Evolutionary conservation across 306 rosid species (phyloP).

Genomic region (Castanea crenata): DNA sequence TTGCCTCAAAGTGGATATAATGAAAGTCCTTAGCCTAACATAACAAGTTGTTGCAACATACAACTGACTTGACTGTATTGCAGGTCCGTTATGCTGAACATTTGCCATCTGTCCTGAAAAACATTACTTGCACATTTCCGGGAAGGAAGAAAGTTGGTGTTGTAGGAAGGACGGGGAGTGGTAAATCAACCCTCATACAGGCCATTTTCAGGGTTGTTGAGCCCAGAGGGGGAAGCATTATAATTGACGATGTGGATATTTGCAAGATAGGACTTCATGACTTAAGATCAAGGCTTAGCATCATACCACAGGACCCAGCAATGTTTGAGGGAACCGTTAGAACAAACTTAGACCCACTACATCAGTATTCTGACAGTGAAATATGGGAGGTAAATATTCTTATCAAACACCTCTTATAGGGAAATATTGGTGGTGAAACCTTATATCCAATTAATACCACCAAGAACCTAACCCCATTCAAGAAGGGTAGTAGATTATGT

Average conservation of each 20-base stretch:
- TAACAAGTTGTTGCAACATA: background rate
- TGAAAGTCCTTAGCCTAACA: background rate
- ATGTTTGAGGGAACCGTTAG: constrained; percentile 94
- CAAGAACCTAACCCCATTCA: background rate
- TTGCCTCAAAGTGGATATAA: background rate
- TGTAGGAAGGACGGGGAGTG: constrained; percentile 96
- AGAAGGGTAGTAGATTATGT: background rate
- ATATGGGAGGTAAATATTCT: constrained; percentile 73
- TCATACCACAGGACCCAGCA: constrained; percentile 90
- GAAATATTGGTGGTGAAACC: background rate
- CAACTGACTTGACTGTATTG: constrained; percentile 3
- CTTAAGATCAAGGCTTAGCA: constrained; percentile 84
- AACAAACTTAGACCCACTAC: constrained; percentile 80
- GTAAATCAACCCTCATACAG: constrained; percentile 93
- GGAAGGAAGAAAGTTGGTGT: constrained; percentile 88
- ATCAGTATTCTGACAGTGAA: constrained; percentile 58
- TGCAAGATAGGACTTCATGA: constrained; percentile 88
- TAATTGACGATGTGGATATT: constrained; percentile 72
- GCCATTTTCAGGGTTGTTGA: constrained; percentile 90
- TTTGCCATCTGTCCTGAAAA: constrained; percentile 75
- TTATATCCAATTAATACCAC: background rate
- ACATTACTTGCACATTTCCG: constrained; percentile 83
- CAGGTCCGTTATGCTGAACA: constrained; percentile 96
- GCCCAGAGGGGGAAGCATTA: constrained; percentile 81
- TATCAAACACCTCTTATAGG: background rate